These are phyloP conservation scores for Posidonia australis DNA, from an alignment of 106 monocot genomes.

Conservation along the genomic window DNA sequence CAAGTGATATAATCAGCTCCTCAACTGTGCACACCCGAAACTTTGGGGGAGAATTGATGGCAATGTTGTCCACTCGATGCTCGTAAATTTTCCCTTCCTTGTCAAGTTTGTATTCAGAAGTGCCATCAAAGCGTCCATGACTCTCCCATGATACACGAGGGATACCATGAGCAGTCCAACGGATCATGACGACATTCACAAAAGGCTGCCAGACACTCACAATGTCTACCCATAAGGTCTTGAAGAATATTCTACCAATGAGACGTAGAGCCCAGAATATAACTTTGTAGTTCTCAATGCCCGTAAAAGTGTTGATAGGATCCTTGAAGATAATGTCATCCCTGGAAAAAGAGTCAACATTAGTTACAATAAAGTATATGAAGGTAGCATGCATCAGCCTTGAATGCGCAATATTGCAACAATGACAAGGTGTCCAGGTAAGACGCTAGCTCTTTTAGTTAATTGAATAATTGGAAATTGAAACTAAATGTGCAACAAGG, in stretches of 20 bases:
- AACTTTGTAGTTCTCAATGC: slow-evolving; percentile 60
- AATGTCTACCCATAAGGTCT: slow-evolving; percentile 51
- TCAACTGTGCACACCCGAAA: slow-evolving; percentile 44
- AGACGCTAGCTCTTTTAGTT: no score
- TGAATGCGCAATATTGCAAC: no score
- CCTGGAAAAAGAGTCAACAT: slow-evolving; percentile 15
- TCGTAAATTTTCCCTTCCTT: slow-evolving; percentile 78
- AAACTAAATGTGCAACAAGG: no score
- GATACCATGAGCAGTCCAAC: slow-evolving; percentile 75
- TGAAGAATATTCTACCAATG: slow-evolving; percentile 53
- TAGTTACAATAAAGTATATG: no score
- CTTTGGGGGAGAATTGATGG: slow-evolving; percentile 45
- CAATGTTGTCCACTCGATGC: slow-evolving; percentile 67
- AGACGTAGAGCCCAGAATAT: slow-evolving; percentile 55
- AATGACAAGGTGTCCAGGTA: no score
- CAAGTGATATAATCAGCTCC: slow-evolving; percentile 51
- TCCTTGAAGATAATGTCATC: slow-evolving; percentile 86
- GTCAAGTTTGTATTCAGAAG: slow-evolving; percentile 80
- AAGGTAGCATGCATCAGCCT: no score
- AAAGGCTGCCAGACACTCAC: slow-evolving; percentile 71
- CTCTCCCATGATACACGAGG: slow-evolving; percentile 75
- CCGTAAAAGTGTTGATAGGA: slow-evolving; percentile 61
- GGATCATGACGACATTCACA: slow-evolving; percentile 68
- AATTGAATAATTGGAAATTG: no score
- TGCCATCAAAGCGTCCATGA: slow-evolving; percentile 67